Base-by-base conservation (phyloP, 768 basidiomycete genomes). In the Boletus subcaerulescens region DNA sequence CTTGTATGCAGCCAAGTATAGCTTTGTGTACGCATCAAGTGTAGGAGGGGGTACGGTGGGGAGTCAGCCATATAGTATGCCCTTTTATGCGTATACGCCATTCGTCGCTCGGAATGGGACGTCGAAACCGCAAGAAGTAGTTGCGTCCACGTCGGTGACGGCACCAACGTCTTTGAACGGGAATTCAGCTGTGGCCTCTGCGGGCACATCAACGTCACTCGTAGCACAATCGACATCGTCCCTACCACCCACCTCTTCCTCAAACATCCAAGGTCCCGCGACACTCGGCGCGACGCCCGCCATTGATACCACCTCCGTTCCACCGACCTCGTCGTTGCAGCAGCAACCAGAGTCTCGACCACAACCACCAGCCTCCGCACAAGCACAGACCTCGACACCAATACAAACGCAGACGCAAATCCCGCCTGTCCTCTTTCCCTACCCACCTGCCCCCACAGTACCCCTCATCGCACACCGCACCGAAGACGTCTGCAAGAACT, bases 401-500 rank as follows among this genome's bases (percentile, higher is more conserved):
- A 29, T 8, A 29, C 29, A 10, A 2, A 18, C 39, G 1, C 51
- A 56, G 22, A n/a, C 33, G 8, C 53, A 51, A 48, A 41, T 52
- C 10, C 52, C 51, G 15, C 47, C 60, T 45, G 41, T 44, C 31
- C 45, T 49, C 35, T 52, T 56, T 33, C 12, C 64, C 44, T 56
- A 61, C 35, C 22, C 56, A 11, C 48, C 57, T 26, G 24, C 44
- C 31, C 52, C 61, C 15, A 14, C 61, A 22, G 9, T 50, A 10
- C 57, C 63, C 24, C 41, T 60, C 20, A 54, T 64, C n/a, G 58
- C 69, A 10, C 63, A 69, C 45, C 74, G 74, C 48, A 75, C 62
- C 9, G 82, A 85, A 62, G 81, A 74, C 11, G 78, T 84, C 1
- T 71, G 80, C 7, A 87, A 82, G 64, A 89, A 86, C 62, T 91